phyloP scores from a whole-genome alignment of 176 grass and related monocot genomes.

The Aegilops speltoides region DNA sequence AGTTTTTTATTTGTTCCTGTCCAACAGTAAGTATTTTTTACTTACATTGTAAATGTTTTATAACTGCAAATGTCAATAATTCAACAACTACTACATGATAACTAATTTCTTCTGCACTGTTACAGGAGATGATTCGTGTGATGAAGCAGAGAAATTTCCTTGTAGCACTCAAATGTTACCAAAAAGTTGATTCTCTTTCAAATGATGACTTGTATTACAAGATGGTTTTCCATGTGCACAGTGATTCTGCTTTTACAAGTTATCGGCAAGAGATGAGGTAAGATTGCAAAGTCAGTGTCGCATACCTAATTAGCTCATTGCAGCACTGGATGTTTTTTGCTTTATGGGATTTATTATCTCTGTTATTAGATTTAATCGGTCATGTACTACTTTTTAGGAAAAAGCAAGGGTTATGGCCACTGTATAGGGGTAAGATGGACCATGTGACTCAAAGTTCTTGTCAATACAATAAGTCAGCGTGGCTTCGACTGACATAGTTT shows the following conservation, averaged over 20 bases:
- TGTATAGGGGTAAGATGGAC: conserved; percentile 78
- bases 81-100: neutral
- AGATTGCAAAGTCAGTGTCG: conserved; percentile 25
- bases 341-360: neutral
- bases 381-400: conserved; percentile 47
- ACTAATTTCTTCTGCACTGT: conserved; percentile 30
- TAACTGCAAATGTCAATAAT: neutral
- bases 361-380: neutral
- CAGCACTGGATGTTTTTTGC: conserved; percentile 5
- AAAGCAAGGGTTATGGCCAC: conserved; percentile 88
- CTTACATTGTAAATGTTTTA: neutral
- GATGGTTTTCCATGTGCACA: conserved; percentile 88
- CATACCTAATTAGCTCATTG: conserved; percentile 5
- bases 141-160: conserved; percentile 68
- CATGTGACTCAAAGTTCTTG: neutral
- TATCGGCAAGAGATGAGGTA: conserved; percentile 97
- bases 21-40: conserved; percentile 6
- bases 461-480: neutral
- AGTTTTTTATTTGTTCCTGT: neutral
- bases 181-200: conserved; percentile 66
- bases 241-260: conserved; percentile 70
- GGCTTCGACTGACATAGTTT: conserved; percentile 21
- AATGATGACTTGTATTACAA: conserved; percentile 73
- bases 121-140: conserved; percentile 80
- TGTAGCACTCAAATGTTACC: conserved; percentile 80